A percentile compares a stretch with the other conserved stretches of the same genome.
phyloP scores from a whole-genome alignment of 2,329 filamentous ascomycete species.

The Fusarium azukiicola region DNA sequence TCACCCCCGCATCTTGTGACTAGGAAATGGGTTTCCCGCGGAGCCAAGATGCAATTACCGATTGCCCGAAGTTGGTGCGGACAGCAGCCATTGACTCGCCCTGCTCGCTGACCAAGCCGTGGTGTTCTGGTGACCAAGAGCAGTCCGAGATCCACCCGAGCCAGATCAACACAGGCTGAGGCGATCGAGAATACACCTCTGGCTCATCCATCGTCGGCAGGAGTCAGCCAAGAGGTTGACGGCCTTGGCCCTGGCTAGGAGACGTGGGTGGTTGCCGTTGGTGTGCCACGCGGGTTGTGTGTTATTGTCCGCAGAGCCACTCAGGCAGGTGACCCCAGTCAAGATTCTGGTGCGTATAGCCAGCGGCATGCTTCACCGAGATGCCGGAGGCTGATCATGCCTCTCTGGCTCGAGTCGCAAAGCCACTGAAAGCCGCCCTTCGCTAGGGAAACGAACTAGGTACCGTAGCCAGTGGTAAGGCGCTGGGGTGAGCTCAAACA shows the following conservation, averaged over 20 bases:
- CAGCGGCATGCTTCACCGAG: constrained; percentile 10
- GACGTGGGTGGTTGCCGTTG: constrained; percentile 18
- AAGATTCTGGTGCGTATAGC: neutral
- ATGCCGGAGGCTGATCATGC: constrained; percentile 22
- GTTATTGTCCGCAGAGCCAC: constrained; percentile 36
- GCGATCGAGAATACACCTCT: constrained; percentile 3
- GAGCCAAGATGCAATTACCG: constrained; percentile 24
- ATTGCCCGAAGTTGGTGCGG: constrained; percentile 29
- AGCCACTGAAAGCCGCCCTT: constrained; percentile 9
- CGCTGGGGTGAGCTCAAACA: constrained; percentile 28
- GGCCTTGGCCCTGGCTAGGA: constrained; percentile 10
- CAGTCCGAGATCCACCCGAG: constrained; percentile 10
- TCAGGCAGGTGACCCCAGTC: constrained; percentile 31
- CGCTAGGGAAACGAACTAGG: constrained; percentile 14
- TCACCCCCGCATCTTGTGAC: constrained; percentile 38
- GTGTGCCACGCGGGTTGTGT: constrained; percentile 26
- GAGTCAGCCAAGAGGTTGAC: constrained; percentile 16
- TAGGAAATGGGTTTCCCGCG: constrained; percentile 21
- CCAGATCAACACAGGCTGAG: constrained; percentile 26
- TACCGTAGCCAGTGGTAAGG: constrained; percentile 15
- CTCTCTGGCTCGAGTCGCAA: constrained; percentile 8
- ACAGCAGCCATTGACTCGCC: constrained; percentile 33
- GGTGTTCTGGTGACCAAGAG: constrained; percentile 15
- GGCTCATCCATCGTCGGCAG: neutral
- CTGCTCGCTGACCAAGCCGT: constrained; percentile 42